Evolutionary conservation across 495 filamentous ascomycete species (phyloP).

Genomic region (Letharia columbiana): DNA sequence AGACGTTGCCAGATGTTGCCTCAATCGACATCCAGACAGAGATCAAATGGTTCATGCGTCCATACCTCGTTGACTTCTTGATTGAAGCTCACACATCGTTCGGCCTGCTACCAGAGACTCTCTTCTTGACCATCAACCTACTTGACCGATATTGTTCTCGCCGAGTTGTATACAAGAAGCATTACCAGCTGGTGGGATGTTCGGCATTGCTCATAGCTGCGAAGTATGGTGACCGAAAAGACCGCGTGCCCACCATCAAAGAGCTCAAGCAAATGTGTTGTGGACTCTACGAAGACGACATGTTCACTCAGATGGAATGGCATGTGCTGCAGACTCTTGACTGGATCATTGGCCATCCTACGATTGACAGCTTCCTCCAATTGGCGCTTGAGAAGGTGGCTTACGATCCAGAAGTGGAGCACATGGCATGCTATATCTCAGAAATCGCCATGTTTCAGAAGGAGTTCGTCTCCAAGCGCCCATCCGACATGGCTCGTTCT

Average conservation of each 20-base stretch:
- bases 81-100: slow-evolving; percentile 95
- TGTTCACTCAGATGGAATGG: slow-evolving; percentile 99
- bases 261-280: slow-evolving; percentile 99
- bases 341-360: slow-evolving; percentile 93
- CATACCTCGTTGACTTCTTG: slow-evolving; percentile 96
- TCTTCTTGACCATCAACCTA: slow-evolving; percentile 93
- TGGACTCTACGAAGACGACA: slow-evolving; percentile 94
- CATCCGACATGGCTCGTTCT: slow-evolving; percentile 82
- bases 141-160: slow-evolving; percentile 96
- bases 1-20: slow-evolving; percentile 89
- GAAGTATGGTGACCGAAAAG: slow-evolving; percentile 98
- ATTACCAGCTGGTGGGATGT: slow-evolving; percentile 97
- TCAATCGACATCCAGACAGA: slow-evolving; percentile 98
- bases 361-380: slow-evolving; percentile 86
- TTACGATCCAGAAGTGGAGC: slow-evolving; percentile 77
- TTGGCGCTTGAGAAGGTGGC: slow-evolving; percentile 55
- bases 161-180: slow-evolving; percentile 97
- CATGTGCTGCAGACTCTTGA: slow-evolving; percentile 96
- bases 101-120: slow-evolving; percentile 83
- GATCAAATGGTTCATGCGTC: slow-evolving; percentile 99
- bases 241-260: slow-evolving; percentile 87
- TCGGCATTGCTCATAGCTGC: slow-evolving; percentile 92
- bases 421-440: slow-evolving; percentile 87
- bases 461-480: slow-evolving; percentile 84
- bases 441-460: slow-evolving; percentile 94